phyloP scores from a whole-genome alignment of 73 alveolate species.

The Paramecium caudatum region DNA sequence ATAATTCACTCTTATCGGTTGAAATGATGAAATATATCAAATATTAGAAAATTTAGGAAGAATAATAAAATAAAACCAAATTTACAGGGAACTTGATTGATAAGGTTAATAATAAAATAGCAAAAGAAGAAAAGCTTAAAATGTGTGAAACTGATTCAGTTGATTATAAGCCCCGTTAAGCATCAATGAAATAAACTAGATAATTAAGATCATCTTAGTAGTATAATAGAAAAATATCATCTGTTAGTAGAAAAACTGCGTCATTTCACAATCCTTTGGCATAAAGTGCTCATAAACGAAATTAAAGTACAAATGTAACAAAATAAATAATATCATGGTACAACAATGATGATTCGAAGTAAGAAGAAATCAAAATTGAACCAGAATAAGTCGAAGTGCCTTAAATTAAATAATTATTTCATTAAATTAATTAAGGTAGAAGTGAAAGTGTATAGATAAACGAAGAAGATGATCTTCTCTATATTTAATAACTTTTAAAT shows the following conservation, averaged over 20 bases:
- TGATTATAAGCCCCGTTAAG: neutral
- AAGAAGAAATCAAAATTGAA: neutral
- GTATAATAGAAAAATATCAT: neutral
- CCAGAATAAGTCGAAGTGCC: neutral
- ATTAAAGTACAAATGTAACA: neutral
- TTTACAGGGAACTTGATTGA: neutral
- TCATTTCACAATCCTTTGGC: neutral
- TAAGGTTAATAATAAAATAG: neutral
- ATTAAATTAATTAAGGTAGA: slow-evolving; percentile 13
- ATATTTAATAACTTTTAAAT: neutral
- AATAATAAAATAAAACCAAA: neutral
- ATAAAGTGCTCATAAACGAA: neutral
- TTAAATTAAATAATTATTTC: slow-evolving; percentile 6
- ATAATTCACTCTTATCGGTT: neutral
- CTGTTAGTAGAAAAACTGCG: neutral
- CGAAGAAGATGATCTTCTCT: neutral
- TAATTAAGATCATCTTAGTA: neutral
- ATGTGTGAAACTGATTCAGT: slow-evolving; percentile 50
- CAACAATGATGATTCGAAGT: neutral
- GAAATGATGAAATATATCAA: neutral
- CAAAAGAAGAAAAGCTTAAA: neutral
- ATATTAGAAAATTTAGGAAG: neutral
- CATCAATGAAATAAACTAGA: neutral
- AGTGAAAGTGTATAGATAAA: slow-evolving; percentile 6
- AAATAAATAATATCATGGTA: neutral